Conservation (phyloP, 2,329 filamentous ascomycete species). For the Harringtonia aguacate region DNA sequence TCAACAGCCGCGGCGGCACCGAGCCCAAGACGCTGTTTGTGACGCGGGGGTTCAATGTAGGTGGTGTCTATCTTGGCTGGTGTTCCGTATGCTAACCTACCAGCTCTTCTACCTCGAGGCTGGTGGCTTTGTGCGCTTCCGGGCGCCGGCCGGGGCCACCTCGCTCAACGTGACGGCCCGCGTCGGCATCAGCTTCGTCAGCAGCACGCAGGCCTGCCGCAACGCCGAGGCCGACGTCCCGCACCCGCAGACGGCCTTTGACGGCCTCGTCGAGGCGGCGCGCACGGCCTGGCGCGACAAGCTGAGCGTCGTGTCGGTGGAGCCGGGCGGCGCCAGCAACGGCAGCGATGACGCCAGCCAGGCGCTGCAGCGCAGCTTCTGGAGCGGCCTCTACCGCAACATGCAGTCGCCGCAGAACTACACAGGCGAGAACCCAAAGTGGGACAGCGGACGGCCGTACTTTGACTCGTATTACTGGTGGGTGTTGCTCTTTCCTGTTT, state of each 20-base stretch:
- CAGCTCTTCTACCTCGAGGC: conserved; percentile 27
- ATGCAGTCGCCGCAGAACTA: conserved; percentile 67
- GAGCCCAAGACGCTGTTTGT: conserved; percentile 26
- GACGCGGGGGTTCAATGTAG: conserved; percentile 27
- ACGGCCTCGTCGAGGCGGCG: conserved; percentile 34
- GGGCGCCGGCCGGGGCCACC: conserved; percentile 25
- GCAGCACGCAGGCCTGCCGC: conserved; percentile 46
- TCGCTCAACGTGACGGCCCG: conserved; percentile 38
- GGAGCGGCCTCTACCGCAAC: conserved; percentile 58
- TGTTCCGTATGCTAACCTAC: not conserved
- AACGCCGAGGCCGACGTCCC: conserved; percentile 54
- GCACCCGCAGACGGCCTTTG: conserved; percentile 45
- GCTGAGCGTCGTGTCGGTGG: conserved; percentile 38
- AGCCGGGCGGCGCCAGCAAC: conserved; percentile 35
- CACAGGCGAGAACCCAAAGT: conserved; percentile 59
- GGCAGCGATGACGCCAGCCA: conserved; percentile 10
- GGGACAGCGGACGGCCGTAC: conserved; percentile 50
- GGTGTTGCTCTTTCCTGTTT: not conserved
- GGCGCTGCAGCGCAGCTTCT: conserved; percentile 32
- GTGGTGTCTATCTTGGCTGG: not conserved
- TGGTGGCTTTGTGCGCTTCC: conserved; percentile 47
- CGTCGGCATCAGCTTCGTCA: conserved; percentile 55
- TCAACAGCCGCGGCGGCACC: conserved; percentile 26
- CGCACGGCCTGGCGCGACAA: conserved; percentile 47
- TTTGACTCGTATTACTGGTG: conserved; percentile 7